Base-by-base conservation (phyloP, 2,329 filamentous ascomycete species). In the Grosmannia huntii region DNA sequence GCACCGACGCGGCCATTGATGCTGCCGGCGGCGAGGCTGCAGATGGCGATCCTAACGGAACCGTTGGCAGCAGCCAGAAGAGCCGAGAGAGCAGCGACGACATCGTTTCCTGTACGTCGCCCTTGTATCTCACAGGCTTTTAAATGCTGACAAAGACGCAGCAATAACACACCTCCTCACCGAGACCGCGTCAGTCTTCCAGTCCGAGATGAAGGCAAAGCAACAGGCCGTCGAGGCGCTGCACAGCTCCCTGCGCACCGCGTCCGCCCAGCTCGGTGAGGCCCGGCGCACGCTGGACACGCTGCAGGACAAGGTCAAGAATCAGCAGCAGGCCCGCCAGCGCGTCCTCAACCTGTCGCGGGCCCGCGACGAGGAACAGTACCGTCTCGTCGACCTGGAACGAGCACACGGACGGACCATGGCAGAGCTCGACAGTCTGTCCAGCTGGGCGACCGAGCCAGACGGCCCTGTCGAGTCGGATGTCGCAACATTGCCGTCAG, bases 151-250 rank as follows among this genome's bases (percentile, higher is more conserved):
- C 48, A 19, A 25, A 16, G 1, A 6, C 19, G 2, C 66, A 84
- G 87, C 91, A 55, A 91, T 96, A 66, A 89, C 88, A 50, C 85
- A 89, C 63, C 84, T 95, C 54, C 78, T 99, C 25, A 84, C 83
- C 50, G 85, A 90, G 64, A 88, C 90, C 5, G 84, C 90, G 55
- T 79, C 84, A 50, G 84, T 89, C 51, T 92, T 96, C 68, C 86
- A 89, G 58, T 77, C 83, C 54, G 89, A 92, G 69, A 83, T 96
- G 62, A 87, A 86, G 65, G 78, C 86, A 51, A 96, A 96, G 68
- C 91, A 96, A 72, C 79, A 86, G 55, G 81, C 85, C 33, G 86
- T 97, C 57, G 90, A 96, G 67, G 79, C 84, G 19, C 83, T 95
- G 41, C 92, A 96, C 70, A 76, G 82, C 49, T 85, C 86, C 28